Evolutionary conservation across 2,329 filamentous ascomycete genomes (phyloP), one percentile per base, ranked within the genome.

Genomic region (Akanthomyces dipterigenus): DNA sequence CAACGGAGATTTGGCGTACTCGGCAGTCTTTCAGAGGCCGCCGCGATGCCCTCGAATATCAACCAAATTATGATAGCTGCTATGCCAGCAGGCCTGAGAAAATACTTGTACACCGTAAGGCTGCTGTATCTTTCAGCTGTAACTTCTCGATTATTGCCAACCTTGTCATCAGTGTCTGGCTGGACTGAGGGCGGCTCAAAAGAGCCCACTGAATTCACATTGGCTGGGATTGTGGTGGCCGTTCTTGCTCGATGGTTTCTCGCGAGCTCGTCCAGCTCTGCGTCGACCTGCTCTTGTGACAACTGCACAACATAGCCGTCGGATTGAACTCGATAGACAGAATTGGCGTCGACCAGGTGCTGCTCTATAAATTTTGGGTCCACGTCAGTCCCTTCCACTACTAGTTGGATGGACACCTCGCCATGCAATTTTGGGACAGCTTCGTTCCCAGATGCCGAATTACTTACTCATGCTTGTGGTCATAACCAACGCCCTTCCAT

Each of bases 401-500:
- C 28, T 9, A 5, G 34, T 36, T 36, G 6, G 34, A 9, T 9
- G 5, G 34, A 36, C 34, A 36, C 34, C 5, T 36, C 11, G 6
- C 7, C 34, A 8, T 36, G n/a, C 11, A 36, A 8, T 36, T 36
- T 9, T 8, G 34, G 34, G 11, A 36, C 34, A 36, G 11, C 2
- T 36, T 36, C 5, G 11, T 3, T 9, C 8, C 5, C 2, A 36
- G 11, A 36, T 36, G 34, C 6, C 34, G 34, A n/a, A 8, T 36
- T 9, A 55, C 58, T 9, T 61, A 61, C 58, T 53, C 40, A 54
- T 61, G 42, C 50, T 55, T n/a, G 58, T 61, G 1, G 58, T 61
- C 58, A 61, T 61, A 11, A 61, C 31, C 3, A 61, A n/a, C 1
- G 58, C 48, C 16, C 28, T 61, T 11, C 58, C 58, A 12, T 40